Base-by-base conservation (phyloP, 345 rosid species). In the Erucastrum elatum region DNA sequence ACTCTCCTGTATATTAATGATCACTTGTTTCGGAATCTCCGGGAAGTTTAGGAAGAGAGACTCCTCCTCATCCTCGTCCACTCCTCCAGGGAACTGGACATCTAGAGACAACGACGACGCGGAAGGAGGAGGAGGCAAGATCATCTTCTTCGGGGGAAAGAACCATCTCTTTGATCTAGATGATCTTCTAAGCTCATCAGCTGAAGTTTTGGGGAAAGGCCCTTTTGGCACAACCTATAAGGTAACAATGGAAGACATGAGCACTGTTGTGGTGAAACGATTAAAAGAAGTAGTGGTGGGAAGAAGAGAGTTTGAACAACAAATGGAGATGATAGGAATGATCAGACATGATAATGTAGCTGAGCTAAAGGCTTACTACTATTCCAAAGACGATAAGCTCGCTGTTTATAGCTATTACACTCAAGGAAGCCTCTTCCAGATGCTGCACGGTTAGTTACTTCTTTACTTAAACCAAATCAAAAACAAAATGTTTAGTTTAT, bases 151-250 rank as follows among this genome's bases (percentile, higher is more conserved):
- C 8, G 97, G 91, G 46, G 94, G 97, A 25, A 90, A 90, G 39
- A 87, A 81, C 75, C 89, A 90, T 65, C 84, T 87, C 25, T 91
- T 93, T 64, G 92, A 95, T 84, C 81, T 95, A 88, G 99, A 95
- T 84, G 98, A 95, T 87, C 82, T 95, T 67, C 79, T 93, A 80
- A 89, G 90, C 78, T 97, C 99, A 70, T 95, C 99, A 5, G 96
- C 99, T 4, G 89, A 93, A 75, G 93, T 95, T 4, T 74, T 93
- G 68, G 98, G 98, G 37, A 93, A 93, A 66, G 91, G 97, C 30
- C 86, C 88, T 4, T 91, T 90, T 26, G 96, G 98, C 27, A 87
- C 85, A 77, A 88, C 98, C 26, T 95, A 95, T 49, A 95, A 87
- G 84, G 97, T 96, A 27, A 58, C 77, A 21, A 78, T 78, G 63